phyloP scores from a whole-genome alignment of 148 eudicot species.

The Rhododendron kiyosumense region DNA sequence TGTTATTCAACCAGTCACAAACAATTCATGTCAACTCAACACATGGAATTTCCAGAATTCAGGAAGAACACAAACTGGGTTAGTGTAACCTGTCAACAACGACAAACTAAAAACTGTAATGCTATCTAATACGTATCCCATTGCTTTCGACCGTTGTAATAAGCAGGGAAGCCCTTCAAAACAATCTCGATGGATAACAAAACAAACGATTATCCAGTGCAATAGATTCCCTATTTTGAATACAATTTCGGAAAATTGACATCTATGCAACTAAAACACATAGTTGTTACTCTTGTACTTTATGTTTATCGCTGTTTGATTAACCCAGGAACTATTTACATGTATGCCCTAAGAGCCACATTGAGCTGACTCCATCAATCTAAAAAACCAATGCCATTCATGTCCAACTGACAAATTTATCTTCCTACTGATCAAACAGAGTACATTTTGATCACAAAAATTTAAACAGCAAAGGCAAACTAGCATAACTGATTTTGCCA shows the following conservation, averaged over 20 bases:
- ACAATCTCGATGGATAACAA: neutral
- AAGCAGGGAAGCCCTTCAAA: neutral
- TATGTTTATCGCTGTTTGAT: neutral
- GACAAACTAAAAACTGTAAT: neutral
- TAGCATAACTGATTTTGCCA: neutral
- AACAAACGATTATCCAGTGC: neutral
- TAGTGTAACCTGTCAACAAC: neutral
- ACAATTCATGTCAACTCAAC: neutral
- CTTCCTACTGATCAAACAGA: neutral
- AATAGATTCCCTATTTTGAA: neutral
- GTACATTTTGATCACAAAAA: neutral
- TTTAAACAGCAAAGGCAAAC: neutral
- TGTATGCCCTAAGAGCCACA: neutral
- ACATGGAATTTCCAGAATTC: neutral
- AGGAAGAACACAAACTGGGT: neutral
- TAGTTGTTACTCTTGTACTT: neutral
- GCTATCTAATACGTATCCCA: too few species aligned
- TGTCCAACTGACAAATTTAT: neutral
- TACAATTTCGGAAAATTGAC: neutral
- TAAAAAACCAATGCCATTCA: neutral
- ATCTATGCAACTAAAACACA: neutral
- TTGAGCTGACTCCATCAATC: neutral
- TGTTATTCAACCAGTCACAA: neutral
- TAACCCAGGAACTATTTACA: neutral
- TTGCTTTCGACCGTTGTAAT: neutral